Conservation (phyloP, 2,329 filamentous ascomycete species). For the Colletotrichum chlorophyti region DNA sequence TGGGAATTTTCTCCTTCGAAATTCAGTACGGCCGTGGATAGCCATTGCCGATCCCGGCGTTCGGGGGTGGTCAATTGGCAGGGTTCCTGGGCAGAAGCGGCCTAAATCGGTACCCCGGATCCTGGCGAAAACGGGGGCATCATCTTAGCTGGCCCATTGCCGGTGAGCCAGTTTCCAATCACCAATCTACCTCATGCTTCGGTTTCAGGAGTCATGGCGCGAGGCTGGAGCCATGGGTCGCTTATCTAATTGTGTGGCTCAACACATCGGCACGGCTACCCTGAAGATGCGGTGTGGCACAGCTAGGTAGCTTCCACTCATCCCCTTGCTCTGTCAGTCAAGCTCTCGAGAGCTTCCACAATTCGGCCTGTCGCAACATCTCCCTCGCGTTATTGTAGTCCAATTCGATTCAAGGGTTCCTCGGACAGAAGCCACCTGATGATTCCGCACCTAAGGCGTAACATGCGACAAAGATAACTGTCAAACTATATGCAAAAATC, state of each 20-base stretch:
- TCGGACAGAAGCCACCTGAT: too few relatives aligned
- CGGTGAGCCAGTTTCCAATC: constrained; percentile 9
- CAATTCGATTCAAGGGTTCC: too few relatives aligned
- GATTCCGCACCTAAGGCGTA: too few relatives aligned
- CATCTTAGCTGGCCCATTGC: constrained; percentile 8
- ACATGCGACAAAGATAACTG: too few relatives aligned
- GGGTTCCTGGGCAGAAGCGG: constrained; percentile 16
- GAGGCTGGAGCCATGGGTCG: neutral
- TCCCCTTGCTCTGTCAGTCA: neutral
- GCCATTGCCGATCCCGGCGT: constrained; percentile 29
- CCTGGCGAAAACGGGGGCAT: neutral
- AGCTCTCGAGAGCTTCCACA: neutral
- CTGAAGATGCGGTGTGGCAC: neutral
- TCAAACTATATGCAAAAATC: too few relatives aligned
- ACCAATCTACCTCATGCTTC: too few relatives aligned
- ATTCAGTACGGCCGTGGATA: constrained; percentile 23
- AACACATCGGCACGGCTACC: too few relatives aligned
- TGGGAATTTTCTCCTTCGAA: constrained; percentile 23
- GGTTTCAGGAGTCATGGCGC: neutral
- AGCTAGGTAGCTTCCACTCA: neutral
- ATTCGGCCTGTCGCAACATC: neutral
- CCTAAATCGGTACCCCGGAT: constrained; percentile 26
- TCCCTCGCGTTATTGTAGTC: too few relatives aligned
- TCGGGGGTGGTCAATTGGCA: constrained; percentile 18
- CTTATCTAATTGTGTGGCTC: constrained; percentile 3